Conservation (phyloP, 441 rosid species). For the Iberis amara region DNA sequence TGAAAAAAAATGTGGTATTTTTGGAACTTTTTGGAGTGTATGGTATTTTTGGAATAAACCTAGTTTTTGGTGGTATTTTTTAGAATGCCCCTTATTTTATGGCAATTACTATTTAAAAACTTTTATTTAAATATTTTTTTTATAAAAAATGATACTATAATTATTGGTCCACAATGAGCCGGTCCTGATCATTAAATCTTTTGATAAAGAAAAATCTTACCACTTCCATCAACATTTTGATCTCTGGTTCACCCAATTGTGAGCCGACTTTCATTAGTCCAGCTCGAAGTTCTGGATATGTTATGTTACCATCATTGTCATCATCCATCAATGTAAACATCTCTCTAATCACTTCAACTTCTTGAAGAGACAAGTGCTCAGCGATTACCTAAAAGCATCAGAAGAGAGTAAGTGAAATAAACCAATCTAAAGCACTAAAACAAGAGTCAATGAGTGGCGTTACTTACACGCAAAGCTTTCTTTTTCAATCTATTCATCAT, state of each 20-base stretch:
- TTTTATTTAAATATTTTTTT: too few relatives aligned
- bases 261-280: slow-evolving; percentile 93
- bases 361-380: slow-evolving; percentile 75
- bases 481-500: slow-evolving; percentile 92
- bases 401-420: slow-evolving; percentile 1
- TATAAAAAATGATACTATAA: too few relatives aligned
- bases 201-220: slow-evolving; percentile 30
- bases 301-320: slow-evolving; percentile 75
- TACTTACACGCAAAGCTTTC: slow-evolving; percentile 73
- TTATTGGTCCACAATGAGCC: too few relatives aligned
- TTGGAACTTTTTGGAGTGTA: too few relatives aligned
- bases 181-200: too few relatives aligned
- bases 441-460: too few relatives aligned
- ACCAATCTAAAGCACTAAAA: neutral
- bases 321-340: slow-evolving; percentile 86
- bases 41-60: too few relatives aligned
- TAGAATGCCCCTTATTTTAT: too few relatives aligned
- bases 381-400: slow-evolving; percentile 72
- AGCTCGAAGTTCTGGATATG: slow-evolving; percentile 68
- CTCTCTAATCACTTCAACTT: slow-evolving; percentile 86
- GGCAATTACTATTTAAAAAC: too few relatives aligned
- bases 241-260: slow-evolving; percentile 89
- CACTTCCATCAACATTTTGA: slow-evolving; percentile 97
- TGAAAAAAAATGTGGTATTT: too few relatives aligned
- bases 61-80: too few relatives aligned